Conservation (phyloP, 1,284 basidiomycete genomes). For the Termitomyces sp. region DNA sequence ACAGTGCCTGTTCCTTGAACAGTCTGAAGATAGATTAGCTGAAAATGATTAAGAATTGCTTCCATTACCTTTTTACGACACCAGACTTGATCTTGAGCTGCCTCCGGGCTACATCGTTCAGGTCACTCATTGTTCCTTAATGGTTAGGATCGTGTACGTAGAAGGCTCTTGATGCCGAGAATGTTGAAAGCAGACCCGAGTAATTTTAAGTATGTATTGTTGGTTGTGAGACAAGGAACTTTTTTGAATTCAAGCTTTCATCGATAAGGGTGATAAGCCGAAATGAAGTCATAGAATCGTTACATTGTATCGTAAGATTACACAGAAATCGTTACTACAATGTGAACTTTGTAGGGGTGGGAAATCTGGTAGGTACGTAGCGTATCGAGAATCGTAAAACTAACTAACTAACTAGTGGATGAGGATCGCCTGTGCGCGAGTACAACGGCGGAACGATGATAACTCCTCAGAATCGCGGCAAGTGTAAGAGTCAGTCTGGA, state of each 20-base stretch:
- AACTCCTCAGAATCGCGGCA: slow-evolving; percentile 19
- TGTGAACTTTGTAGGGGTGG: slow-evolving; percentile 25
- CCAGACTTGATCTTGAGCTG: slow-evolving; percentile 83
- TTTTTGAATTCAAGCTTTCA: slow-evolving; percentile 1
- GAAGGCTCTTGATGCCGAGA: not conserved
- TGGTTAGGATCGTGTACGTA: not conserved
- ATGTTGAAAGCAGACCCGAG: not conserved
- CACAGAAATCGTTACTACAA: slow-evolving; percentile 39
- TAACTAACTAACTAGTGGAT: slow-evolving; percentile 11
- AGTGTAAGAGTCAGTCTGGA: slow-evolving; percentile 16
- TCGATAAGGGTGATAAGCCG: slow-evolving; percentile 11
- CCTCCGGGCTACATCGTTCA: slow-evolving; percentile 40
- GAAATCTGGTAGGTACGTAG: slow-evolving; percentile 15
- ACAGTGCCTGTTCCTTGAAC: slow-evolving; percentile 67
- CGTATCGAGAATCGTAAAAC: slow-evolving; percentile 6
- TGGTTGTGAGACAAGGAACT: slow-evolving; percentile 1
- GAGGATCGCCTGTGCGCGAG: slow-evolving; percentile 19
- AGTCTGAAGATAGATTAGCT: slow-evolving; percentile 41
- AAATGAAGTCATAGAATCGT: slow-evolving; percentile 19
- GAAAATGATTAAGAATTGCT: not conserved
- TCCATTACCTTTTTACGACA: slow-evolving; percentile 59
- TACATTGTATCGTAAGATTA: slow-evolving; percentile 37
- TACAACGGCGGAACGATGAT: slow-evolving; percentile 18
- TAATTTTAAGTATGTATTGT: no score
- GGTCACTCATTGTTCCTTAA: slow-evolving; percentile 40